These are phyloP conservation scores for Phialophora expanda DNA, from an alignment of 2,329 filamentous ascomycete species.

Conservation along the genomic window DNA sequence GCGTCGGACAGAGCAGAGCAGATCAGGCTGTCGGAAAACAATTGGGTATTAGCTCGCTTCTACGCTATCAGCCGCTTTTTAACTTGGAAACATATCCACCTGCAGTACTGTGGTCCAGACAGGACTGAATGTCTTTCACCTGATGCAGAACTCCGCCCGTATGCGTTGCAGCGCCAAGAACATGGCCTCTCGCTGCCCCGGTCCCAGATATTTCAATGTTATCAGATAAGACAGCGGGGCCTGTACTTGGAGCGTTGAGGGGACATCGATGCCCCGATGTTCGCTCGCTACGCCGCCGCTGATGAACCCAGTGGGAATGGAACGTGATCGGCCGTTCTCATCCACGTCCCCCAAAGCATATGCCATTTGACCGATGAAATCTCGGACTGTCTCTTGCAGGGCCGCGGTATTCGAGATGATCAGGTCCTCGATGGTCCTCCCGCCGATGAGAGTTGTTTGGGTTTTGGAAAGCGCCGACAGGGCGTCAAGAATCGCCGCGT, in stretches of 20 bases:
- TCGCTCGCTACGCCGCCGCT: constrained; percentile 21
- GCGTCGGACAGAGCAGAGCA: not conserved
- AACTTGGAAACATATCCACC: not conserved
- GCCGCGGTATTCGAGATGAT: constrained; percentile 17
- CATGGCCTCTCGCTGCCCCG: constrained; percentile 29
- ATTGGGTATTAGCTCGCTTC: not conserved
- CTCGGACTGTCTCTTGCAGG: constrained; percentile 25
- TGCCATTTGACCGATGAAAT: constrained; percentile 27
- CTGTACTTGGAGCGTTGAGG: constrained; percentile 26
- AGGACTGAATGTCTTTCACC: constrained; percentile 10
- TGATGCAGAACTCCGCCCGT: constrained; percentile 26
- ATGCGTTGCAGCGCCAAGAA: constrained; percentile 30
- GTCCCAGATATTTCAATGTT: constrained; percentile 25
- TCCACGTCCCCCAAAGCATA: constrained; percentile 33
- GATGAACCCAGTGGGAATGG: constrained; percentile 18
- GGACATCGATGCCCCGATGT: constrained; percentile 26
- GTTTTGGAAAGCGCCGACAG: constrained; percentile 1
- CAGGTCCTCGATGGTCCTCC: constrained; percentile 4
- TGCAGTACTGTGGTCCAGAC: not conserved
- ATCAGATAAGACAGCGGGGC: constrained; percentile 26
- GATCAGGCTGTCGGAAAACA: not conserved
- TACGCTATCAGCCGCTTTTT: not conserved
- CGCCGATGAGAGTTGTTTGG: too few species aligned
- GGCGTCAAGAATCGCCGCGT: constrained; percentile 27
- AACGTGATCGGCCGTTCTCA: constrained; percentile 11